These are phyloP conservation scores for Triticum dicoccoides DNA, from an alignment of 176 grass and related monocot species.

Conservation along the genomic window DNA sequence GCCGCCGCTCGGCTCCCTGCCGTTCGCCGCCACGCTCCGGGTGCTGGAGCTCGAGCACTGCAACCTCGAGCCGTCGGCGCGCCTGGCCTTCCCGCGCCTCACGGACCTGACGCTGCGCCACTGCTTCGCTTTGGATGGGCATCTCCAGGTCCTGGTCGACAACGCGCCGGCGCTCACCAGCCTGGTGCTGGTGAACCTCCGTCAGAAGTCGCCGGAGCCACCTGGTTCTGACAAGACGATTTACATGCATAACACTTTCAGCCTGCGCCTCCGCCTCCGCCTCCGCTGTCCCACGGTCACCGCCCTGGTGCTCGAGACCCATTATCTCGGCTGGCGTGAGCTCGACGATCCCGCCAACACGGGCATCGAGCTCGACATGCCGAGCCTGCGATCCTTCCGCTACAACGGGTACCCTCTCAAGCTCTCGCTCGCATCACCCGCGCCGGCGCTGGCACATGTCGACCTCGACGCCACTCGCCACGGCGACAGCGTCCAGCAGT, in stretches of 20 bases:
- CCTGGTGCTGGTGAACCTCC: background rate
- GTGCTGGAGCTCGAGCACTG: background rate
- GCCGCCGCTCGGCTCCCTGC: background rate
- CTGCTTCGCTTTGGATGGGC: background rate
- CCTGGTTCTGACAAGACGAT: background rate
- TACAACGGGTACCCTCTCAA: background rate
- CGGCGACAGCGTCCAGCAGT: background rate
- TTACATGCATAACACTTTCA: background rate
- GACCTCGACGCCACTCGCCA: background rate
- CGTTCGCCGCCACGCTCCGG: background rate
- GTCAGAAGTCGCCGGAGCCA: background rate
- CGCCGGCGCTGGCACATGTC: background rate
- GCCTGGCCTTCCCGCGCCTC: background rate
- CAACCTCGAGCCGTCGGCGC: background rate
- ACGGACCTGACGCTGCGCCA: background rate
- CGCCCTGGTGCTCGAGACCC: background rate
- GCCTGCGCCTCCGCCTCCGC: background rate
- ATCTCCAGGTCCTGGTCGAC: background rate
- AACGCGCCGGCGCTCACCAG: background rate
- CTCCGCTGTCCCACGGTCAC: background rate
- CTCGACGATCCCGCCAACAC: no score
- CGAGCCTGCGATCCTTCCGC: background rate
- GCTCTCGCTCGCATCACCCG: background rate
- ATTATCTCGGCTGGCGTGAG: background rate
- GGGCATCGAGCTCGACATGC: conserved; percentile 1